Conservation (phyloP, 192 early-diverging fungal genomes). For the Podila clonocystis region DNA sequence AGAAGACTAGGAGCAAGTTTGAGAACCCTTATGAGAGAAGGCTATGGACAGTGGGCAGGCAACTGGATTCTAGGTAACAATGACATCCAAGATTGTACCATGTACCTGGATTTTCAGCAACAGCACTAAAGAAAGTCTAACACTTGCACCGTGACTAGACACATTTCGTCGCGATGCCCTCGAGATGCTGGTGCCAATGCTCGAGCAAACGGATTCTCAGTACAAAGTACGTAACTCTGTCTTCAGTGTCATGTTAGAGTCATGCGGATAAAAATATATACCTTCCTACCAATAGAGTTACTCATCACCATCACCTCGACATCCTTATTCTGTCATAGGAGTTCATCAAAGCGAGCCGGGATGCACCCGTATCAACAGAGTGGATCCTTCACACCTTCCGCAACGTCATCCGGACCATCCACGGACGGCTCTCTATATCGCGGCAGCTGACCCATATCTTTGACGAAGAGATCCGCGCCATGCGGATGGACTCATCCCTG, state of each 20-base stretch:
- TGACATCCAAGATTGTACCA: neutral
- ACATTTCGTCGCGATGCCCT: conserved; percentile 25
- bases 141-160: conserved; percentile 1
- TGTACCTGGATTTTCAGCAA: no score
- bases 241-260: no score
- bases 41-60: conserved; percentile 21
- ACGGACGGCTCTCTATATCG: conserved; percentile 14
- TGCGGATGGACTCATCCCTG: conserved; percentile 9
- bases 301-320: neutral
- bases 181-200: conserved; percentile 18
- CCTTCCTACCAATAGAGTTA: no score
- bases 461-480: conserved; percentile 11
- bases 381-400: conserved; percentile 30
- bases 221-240: conserved; percentile 18
- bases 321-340: neutral
- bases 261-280: no score
- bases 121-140: no score
- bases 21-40: conserved; percentile 22
- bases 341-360: neutral
- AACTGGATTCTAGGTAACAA: conserved; percentile 33
- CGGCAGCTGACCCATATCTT: conserved; percentile 15
- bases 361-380: neutral
- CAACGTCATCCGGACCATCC: conserved; percentile 14
- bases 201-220: conserved; percentile 9
- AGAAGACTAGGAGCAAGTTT: conserved; percentile 16